Evolutionary conservation across 73 alveolate genomes (phyloP), one percentile per base, ranked within the genome.

Genomic region (Paraurostyla sp.): DNA sequence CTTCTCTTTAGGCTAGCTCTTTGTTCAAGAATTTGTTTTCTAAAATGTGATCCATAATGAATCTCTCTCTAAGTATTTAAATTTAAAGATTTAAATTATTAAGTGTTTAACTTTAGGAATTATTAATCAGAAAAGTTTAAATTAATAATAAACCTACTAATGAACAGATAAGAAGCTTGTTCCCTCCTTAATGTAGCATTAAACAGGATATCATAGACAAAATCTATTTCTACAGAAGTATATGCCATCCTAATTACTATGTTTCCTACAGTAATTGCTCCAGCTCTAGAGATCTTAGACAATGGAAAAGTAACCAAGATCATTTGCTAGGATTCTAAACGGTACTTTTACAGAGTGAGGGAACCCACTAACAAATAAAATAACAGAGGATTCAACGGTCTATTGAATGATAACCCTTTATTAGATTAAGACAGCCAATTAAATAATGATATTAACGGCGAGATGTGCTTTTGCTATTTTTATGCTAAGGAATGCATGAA

Each of bases 211-310:
- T 9, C 41, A 2, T 3, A 9, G 4, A 75, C 18, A 43, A 4
- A 29, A 7, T 6, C 18, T 2, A 46, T 75, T 9, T 6, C 69
- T 6, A 11, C 25, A 0, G 87, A 75, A 22, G 30, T 43, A 20
- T 75, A 75, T 49, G 87, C 87, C 7, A 15, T 75, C 9, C 87
- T 75, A 6, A 16, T 75, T 7, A 75, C 87, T 6, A 49, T 75
- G 73, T 75, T 75, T 30, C 87, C 87, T 9, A 75, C 87, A 18
- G 73, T 75, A 13, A 43, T 75, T 25, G 73, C 75, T 46, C 87
- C 87, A 16, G 76, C 87, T 2, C 51, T 75, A 75, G 87, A 75
- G 16, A 75, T 75, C 48, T 30, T 75, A 43, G 87, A 75, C 33
- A 20, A 75, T 33, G 87, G 87, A 15, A 43, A 50, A n/a, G 60